phyloP scores from a whole-genome alignment of 495 filamentous ascomycete species.

The Bombardia bombarda region DNA sequence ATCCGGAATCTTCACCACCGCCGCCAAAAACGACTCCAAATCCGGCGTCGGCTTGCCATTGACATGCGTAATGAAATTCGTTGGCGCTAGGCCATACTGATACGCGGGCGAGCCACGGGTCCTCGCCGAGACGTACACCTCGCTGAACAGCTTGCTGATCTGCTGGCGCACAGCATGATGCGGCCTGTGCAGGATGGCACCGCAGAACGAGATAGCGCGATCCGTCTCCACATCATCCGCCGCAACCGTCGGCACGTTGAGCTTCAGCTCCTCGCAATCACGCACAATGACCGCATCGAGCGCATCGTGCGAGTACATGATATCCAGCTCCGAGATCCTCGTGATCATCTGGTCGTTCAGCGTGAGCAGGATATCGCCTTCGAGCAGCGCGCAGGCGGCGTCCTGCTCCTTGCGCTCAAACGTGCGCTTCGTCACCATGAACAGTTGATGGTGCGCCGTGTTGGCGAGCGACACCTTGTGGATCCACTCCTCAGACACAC shows the following conservation, averaged over 20 bases:
- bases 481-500: slow-evolving; percentile 93
- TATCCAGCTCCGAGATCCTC: slow-evolving; percentile 80
- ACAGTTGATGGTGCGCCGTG: slow-evolving; percentile 86
- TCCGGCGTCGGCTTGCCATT: slow-evolving; percentile 80
- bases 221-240: slow-evolving; percentile 90
- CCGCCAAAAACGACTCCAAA: slow-evolving; percentile 67
- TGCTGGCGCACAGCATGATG: slow-evolving; percentile 97
- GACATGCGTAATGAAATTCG: slow-evolving; percentile 94
- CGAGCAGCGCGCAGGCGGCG: slow-evolving; percentile 51
- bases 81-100: slow-evolving; percentile 87
- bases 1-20: slow-evolving; percentile 80
- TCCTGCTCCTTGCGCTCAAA: slow-evolving; percentile 61
- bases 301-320: slow-evolving; percentile 86
- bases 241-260: slow-evolving; percentile 78
- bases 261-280: slow-evolving; percentile 65
- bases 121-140: slow-evolving; percentile 89
- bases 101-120: slow-evolving; percentile 81
- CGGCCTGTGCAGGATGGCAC: slow-evolving; percentile 83
- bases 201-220: slow-evolving; percentile 87
- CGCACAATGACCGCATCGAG: slow-evolving; percentile 86
- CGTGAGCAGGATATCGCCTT: slow-evolving; percentile 89
- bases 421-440: slow-evolving; percentile 87
- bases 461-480: slow-evolving; percentile 78
- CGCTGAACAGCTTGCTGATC: slow-evolving; percentile 90
- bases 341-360: slow-evolving; percentile 90